These are phyloP conservation scores for Thuidium tamariscinum DNA, from an alignment of 225 moss, liverwort and hornwort genomes.

Conservation along the genomic window DNA sequence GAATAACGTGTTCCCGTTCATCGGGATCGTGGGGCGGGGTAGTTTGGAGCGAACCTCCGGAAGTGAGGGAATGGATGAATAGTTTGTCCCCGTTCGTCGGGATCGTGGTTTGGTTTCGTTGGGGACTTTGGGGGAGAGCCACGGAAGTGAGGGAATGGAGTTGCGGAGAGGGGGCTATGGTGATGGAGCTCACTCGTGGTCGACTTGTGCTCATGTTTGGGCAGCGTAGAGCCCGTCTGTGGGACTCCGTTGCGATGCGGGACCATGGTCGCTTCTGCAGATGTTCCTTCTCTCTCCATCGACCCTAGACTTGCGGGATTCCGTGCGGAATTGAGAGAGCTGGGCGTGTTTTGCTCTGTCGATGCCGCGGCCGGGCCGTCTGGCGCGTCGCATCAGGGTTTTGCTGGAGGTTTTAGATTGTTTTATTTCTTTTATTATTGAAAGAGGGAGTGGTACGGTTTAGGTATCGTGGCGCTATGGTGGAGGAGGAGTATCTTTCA, in stretches of 20 bases:
- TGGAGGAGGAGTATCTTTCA: neutral
- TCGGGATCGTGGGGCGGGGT: neutral
- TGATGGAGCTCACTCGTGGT: neutral
- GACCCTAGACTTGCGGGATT: neutral
- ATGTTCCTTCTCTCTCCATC: neutral
- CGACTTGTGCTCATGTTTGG: neutral
- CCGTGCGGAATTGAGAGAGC: neutral
- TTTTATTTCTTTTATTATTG: neutral
- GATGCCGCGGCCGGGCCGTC: neutral
- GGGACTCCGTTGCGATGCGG: neutral
- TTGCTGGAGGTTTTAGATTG: neutral
- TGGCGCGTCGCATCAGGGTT: neutral
- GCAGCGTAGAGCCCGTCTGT: neutral
- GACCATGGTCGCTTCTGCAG: neutral
- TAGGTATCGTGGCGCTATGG: neutral
- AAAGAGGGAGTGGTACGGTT: neutral
- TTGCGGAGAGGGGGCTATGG: neutral
- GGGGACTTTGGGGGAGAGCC: neutral
- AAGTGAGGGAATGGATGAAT: neutral
- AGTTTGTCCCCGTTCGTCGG: neutral
- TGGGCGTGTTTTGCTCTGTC: neutral
- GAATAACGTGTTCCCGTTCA: neutral
- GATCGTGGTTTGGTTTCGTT: neutral
- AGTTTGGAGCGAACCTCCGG: neutral
- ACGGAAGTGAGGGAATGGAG: neutral